These are phyloP conservation scores for Cercospora janseana DNA, from an alignment of 2,329 filamentous ascomycete genomes.

Conservation along the genomic window DNA sequence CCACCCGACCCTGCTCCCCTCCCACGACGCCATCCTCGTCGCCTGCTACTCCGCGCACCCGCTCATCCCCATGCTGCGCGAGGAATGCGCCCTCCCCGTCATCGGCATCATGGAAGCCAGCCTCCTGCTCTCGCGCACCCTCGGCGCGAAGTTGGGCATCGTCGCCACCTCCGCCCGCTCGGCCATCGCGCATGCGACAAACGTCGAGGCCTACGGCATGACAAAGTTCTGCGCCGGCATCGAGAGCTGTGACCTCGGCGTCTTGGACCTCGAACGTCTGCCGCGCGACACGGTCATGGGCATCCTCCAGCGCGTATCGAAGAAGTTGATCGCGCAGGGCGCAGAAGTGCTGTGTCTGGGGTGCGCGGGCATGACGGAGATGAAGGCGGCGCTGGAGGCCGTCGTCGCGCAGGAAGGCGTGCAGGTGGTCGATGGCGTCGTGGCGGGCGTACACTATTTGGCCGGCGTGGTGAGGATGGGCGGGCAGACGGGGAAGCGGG, in stretches of 20 bases:
- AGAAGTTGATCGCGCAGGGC: constrained; percentile 42
- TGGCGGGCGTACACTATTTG: constrained; percentile 49
- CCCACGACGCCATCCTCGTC: constrained; percentile 50
- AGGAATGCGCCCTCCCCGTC: constrained; percentile 47
- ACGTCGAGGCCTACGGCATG: constrained; percentile 45
- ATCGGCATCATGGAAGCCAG: constrained; percentile 54
- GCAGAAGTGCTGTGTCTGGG: constrained; percentile 48
- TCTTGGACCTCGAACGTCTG: constrained; percentile 47
- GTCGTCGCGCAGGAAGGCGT: constrained; percentile 46
- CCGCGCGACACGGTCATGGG: constrained; percentile 42
- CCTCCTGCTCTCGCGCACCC: constrained; percentile 51
- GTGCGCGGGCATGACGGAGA: constrained; percentile 52
- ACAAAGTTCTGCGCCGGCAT: constrained; percentile 46
- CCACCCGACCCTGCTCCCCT: constrained; percentile 31
- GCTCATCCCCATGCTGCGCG: constrained; percentile 48
- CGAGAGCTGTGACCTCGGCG: constrained; percentile 44
- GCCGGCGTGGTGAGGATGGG: constrained; percentile 48
- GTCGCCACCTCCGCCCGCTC: constrained; percentile 44
- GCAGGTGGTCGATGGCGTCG: constrained; percentile 54
- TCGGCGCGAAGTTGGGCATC: constrained; percentile 50
- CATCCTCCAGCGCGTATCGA: constrained; percentile 43
- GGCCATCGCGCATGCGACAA: constrained; percentile 43
- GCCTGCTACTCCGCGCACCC: constrained; percentile 52
- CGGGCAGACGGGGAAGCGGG: constrained; percentile 47
- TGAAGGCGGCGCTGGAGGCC: constrained; percentile 48